Evolutionary conservation across 345 rosid species (phyloP), one percentile per base, ranked within the genome.

Genomic region (Eucalyptus albens): DNA sequence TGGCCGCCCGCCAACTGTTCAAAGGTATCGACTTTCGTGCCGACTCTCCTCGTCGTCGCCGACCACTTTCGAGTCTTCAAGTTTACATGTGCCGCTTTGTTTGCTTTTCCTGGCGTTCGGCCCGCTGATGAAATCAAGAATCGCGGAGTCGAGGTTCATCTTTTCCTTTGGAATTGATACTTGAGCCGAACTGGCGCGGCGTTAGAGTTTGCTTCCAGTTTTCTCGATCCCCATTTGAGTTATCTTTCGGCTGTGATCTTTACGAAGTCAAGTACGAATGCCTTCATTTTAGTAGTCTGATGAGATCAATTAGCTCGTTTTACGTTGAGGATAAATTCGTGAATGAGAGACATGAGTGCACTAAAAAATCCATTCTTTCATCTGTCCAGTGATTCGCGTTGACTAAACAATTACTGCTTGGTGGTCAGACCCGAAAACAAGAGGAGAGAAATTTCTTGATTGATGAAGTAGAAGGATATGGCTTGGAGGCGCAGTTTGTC

Each of bases 401-500:
- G 45, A 33, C 82, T 72, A 72, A 72, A 37, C 45, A 37, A 37
- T 72, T 10, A 10, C 27, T 72, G 82, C 77, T 65, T 65, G 40
- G 77, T n/a, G 37, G 4, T 65, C 77, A 65, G 77, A 65, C 77
- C 77, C 33, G 5, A 65, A 65, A 6, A 65, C 77, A 72, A 72
- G 22, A 19, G 27, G 45, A 19, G 82, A 37, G 82, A 72, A 10
- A 72, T 37, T 72, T 72, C 83, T 77, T 77, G 83, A 11, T 77
- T 77, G 27, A 37, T 77, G 83, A 77, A 37, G 83, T 77, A 37
- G 83, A 22, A 37, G 83, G 83, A 44, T 51, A 93, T 93, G 95
- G 92, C 94, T 87, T 91, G 86, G 56, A 80, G 90, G 83, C 94
- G 93, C 72, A 53, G 92, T 37, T 60, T 93, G 87, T 89, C 91